These are phyloP conservation scores for Plasmodium knowlesi DNA, from an alignment of 169 alveolate species.

Conservation along the genomic window DNA sequence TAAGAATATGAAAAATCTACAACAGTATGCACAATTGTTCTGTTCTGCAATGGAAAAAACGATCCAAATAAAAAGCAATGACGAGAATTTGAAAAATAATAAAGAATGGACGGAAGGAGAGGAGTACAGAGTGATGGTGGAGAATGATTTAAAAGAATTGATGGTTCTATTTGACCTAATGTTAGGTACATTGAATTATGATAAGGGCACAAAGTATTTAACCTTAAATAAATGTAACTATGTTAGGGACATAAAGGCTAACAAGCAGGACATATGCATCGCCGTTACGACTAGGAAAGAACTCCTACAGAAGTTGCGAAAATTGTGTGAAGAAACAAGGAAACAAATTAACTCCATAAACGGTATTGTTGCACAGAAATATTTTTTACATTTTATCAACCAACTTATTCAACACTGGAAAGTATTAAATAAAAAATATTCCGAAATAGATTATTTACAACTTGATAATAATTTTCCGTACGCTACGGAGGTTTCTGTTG, in stretches of 20 bases:
- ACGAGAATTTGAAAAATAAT: conserved; percentile 18
- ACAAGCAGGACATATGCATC: conserved; percentile 49
- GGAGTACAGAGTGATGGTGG: conserved; percentile 47
- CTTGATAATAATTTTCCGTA: conserved; percentile 68
- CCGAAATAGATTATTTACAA: conserved; percentile 55
- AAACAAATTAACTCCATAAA: conserved; percentile 42
- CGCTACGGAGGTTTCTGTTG: conserved; percentile 30
- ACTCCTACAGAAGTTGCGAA: conserved; percentile 24
- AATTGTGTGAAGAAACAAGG: conserved; percentile 30
- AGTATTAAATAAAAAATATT: conserved; percentile 46
- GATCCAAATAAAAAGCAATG: neutral
- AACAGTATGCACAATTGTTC: conserved; percentile 65
- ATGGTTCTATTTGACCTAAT: conserved; percentile 64
- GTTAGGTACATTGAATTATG: conserved; percentile 66
- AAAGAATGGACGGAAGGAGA: conserved; percentile 65
- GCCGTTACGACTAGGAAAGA: conserved; percentile 46
- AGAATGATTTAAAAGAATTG: conserved; percentile 62
- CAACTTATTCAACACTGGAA: conserved; percentile 69
- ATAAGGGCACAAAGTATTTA: conserved; percentile 60
- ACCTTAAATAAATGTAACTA: conserved; percentile 43
- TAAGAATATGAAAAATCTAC: conserved; percentile 39
- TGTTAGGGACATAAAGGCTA: conserved; percentile 49
- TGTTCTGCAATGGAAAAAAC: conserved; percentile 42
- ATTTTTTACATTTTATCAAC: conserved; percentile 42
- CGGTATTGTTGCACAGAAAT: conserved; percentile 67